Evolutionary conservation across 176 grass and related monocot species (phyloP), one percentile per base, ranked within the genome.

Genomic region (Luzula sylvatica): DNA sequence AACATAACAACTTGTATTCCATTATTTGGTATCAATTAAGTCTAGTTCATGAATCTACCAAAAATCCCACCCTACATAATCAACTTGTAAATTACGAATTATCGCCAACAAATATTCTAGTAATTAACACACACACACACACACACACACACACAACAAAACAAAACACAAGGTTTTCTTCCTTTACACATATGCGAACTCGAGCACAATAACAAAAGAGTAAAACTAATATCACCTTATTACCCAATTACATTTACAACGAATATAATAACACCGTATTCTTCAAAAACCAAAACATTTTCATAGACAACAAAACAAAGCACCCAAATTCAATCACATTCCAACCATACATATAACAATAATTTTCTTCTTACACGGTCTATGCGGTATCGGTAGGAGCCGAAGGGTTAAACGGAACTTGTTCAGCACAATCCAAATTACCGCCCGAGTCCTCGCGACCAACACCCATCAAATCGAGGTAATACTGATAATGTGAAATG

Each of bases 381-480:
- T 61, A 61, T 19, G 58, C 42, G 58, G 57, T 25, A 61, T 32
- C 58, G 26, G 58, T 0, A 24, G 14, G 23, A 45, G 63, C 70
- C 46, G 76, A 72, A 8, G 83, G 88, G 60, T 84, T 88, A 56
- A 95, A 88, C 60, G 70, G 57, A 22, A 64, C 27, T 48, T 95
- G 80, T 29, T 95, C 57, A 1, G 76, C 73, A 50, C 89, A 95
- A 64, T 82, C 89, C 73, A 95, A 52, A 69, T 85, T 84, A 65
- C 84, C 83, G 61, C 66, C 83, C 21, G 76, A 75, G 1, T 50
- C 21, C 29, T 88, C 66, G 18, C 22, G 66, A 11, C 83, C 73
- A 42, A 95, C 25, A 56, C 83, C 80, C 80, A 88, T 95, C 76
- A 88, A 48, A 57, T 84, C 53, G 1, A 95, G 83, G 72, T 88